Evolutionary conservation across 2,329 filamentous ascomycete genomes (phyloP).

Genomic region (Aquanectria penicillioides): DNA sequence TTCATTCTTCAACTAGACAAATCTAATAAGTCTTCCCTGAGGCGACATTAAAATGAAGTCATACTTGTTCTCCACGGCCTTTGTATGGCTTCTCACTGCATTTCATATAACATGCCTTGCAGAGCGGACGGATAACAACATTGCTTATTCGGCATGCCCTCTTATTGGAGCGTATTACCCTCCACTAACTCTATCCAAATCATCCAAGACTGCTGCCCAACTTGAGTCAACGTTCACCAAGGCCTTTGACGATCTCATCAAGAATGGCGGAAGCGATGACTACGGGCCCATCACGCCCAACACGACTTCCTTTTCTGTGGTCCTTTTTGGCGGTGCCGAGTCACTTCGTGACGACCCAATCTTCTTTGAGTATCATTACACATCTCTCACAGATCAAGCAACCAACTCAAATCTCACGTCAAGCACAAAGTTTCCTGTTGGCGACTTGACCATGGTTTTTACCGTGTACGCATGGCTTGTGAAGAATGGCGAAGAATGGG

Average conservation of each 20-base stretch:
- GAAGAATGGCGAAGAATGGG: constrained; percentile 42
- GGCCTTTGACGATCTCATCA: constrained; percentile 26
- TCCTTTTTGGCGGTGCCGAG: constrained; percentile 29
- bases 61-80: not conserved
- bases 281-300: constrained; percentile 28
- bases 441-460: constrained; percentile 45
- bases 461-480: constrained; percentile 47
- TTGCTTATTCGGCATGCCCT: constrained; percentile 31
- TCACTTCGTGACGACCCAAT: constrained; percentile 13
- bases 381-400: constrained; percentile 21
- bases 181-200: constrained; percentile 21
- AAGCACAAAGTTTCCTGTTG: constrained; percentile 41
- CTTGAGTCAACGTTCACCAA: constrained; percentile 16
- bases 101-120: not conserved
- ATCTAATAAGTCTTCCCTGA: not conserved
- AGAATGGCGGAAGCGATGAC: constrained; percentile 25
- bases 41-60: constrained; percentile 5
- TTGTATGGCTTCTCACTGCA: not conserved
- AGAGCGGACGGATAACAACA: constrained; percentile 10
- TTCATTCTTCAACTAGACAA: too few species aligned
- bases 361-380: constrained; percentile 38
- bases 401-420: constrained; percentile 28
- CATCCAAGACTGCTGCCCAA: not conserved
- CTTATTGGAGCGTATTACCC: constrained; percentile 36
- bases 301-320: constrained; percentile 33